These are phyloP conservation scores for Nannochloropsis gaditana DNA, from an alignment of 108 stramenopile species.

Conservation along the genomic window DNA sequence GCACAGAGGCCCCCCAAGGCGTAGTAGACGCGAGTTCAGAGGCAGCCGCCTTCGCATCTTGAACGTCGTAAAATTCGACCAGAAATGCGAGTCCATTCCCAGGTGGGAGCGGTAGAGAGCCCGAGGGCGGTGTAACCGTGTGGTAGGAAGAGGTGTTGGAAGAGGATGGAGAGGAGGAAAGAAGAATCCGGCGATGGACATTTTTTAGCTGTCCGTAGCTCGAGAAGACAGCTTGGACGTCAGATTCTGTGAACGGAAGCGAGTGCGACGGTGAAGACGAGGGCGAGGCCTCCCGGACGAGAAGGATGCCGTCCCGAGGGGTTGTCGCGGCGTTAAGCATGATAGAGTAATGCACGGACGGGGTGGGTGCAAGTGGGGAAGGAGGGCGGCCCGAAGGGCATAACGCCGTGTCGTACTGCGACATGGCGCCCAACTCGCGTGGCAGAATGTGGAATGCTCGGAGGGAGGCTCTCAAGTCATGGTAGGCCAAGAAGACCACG, in stretches of 20 bases:
- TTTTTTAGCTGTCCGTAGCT: slow-evolving; percentile 34
- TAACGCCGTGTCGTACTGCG: not conserved
- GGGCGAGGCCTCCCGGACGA: slow-evolving; percentile 36
- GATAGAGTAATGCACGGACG: slow-evolving; percentile 41
- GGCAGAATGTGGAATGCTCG: slow-evolving; percentile 37
- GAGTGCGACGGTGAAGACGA: not conserved
- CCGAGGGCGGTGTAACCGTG: not conserved
- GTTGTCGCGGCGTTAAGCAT: slow-evolving; percentile 39
- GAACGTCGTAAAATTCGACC: slow-evolving; percentile 48
- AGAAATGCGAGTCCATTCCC: slow-evolving; percentile 7
- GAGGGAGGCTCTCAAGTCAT: slow-evolving; percentile 39
- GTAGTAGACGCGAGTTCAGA: slow-evolving; percentile 35
- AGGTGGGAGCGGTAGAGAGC: slow-evolving; percentile 1
- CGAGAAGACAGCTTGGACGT: slow-evolving; percentile 38
- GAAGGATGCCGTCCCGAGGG: slow-evolving; percentile 37
- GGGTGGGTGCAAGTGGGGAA: slow-evolving; percentile 21
- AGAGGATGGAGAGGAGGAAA: not conserved
- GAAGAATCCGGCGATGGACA: not conserved
- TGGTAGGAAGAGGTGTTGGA: not conserved
- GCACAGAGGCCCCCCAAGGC: slow-evolving; percentile 35
- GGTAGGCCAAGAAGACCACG: slow-evolving; percentile 48
- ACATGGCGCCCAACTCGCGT: slow-evolving; percentile 21
- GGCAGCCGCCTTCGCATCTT: slow-evolving; percentile 36
- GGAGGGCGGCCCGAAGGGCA: not conserved
- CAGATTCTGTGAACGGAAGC: slow-evolving; percentile 29